phyloP scores from a whole-genome alignment of 352 stramenopile species.

The Pythium monospermum region DNA sequence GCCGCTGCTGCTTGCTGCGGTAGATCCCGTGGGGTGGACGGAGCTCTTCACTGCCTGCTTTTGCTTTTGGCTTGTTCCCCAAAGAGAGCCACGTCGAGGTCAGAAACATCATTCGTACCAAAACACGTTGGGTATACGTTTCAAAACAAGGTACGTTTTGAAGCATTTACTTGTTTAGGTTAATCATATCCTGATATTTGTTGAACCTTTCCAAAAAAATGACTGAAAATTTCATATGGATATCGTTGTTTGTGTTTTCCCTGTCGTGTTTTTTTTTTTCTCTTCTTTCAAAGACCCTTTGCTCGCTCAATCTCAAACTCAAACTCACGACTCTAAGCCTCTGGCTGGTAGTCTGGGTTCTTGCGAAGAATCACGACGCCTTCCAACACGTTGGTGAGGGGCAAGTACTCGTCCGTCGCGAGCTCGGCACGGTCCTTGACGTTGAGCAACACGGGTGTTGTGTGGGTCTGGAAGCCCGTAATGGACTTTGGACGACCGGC shows the following conservation, averaged over 20 bases:
- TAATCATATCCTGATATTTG: background rate
- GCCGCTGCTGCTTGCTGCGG: no score
- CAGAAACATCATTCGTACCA: constrained; percentile 1
- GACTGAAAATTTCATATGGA: no score
- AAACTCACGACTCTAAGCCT: constrained; percentile 75
- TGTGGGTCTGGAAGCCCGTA: constrained; percentile 99
- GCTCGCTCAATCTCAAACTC: no score
- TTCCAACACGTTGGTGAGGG: constrained; percentile 96
- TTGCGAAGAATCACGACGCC: constrained; percentile 98
- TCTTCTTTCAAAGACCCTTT: no score
- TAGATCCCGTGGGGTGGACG: no score
- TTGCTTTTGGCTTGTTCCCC: no score
- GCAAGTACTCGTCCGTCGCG: constrained; percentile 96
- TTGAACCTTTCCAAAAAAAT: no score
- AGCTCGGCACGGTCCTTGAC: constrained; percentile 98
- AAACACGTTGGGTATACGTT: constrained; percentile 8
- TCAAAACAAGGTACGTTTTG: background rate
- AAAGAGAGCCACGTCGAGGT: constrained; percentile 21
- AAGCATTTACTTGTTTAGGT: background rate
- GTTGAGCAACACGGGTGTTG: constrained; percentile 97
- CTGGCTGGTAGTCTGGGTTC: constrained; percentile 91
- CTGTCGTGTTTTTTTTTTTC: no score
- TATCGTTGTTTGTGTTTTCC: no score
- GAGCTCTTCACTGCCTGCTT: no score
- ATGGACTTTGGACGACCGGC: constrained; percentile 99